Base-by-base conservation (phyloP, 768 basidiomycete species). In the Termitomyces titanicus region DNA sequence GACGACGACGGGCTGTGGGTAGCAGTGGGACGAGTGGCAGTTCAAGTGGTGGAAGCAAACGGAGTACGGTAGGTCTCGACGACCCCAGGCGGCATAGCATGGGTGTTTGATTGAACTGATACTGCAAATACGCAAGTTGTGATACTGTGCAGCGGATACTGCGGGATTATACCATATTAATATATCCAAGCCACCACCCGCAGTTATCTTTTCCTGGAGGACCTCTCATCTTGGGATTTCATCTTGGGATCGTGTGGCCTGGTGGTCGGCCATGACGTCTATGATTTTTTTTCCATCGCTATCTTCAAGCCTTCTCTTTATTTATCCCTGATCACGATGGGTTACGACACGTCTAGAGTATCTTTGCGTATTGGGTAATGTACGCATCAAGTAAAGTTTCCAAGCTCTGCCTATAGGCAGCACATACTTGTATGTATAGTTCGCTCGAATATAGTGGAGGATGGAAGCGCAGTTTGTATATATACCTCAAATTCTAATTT, bases 1-100 rank as follows among this genome's bases (percentile, higher is more conserved):
- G 79, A 9, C 75, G 86, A 46, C 74, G 81, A 61, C 80, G 80
- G 49, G 74, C 74, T 29, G 55, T 27, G 61, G 22, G 69, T 72
- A 18, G 22, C 15, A 50, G 64, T 62, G 53, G 48, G 38, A 40
- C 51, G 50, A 55, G 34, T n/a, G 33, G 27, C 17, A 49, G 35
- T 13, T 29, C 35, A 63, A 24, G 70, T 70, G 52, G 65, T 64
- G 53, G 53, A 22, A 52, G 55, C 52, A 57, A 68, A 55, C 65
- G 72, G 48, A 70, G 64, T 62, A 68, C 57, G 64, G 69, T 71
- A 62, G 79, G 72, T 64, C 72, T 65, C 58, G 79, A 76, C 59
- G 85, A 87, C 54, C 73, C 74, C 42, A 75, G 87, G 63, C 72
- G 86, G 56, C 86, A 88, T 65, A 88, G 85, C 66, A 77, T 88